Evolutionary conservation across 768 basidiomycete species (phyloP).

Genomic region (Exidia glandulosa): DNA sequence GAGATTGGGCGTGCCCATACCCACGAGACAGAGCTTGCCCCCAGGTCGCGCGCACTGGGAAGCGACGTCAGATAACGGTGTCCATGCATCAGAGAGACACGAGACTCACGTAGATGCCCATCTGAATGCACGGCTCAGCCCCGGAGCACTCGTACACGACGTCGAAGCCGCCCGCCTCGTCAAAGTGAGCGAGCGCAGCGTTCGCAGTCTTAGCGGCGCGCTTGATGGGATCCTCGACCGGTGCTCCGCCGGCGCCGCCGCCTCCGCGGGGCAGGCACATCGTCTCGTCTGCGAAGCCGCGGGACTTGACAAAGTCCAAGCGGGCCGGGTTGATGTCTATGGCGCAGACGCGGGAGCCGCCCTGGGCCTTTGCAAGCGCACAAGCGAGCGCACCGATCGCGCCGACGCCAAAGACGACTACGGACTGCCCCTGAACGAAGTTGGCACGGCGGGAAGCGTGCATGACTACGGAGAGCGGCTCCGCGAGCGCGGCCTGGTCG

Average conservation of each 20-base stretch:
- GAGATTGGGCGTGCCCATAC: conserved; percentile 85
- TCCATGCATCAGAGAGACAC: conserved; percentile 4
- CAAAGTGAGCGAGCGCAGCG: conserved; percentile 43
- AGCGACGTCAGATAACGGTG: conserved; percentile 9
- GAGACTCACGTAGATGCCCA: conserved; percentile 75
- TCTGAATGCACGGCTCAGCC: conserved; percentile 83
- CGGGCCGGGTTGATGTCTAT: conserved; percentile 79
- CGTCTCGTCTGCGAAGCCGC: conserved; percentile 70
- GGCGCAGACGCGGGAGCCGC: conserved; percentile 62
- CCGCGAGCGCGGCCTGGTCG: conserved; percentile 79
- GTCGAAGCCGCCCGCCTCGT: conserved; percentile 71
- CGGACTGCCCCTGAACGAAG: conserved; percentile 43
- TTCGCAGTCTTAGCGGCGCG: conserved; percentile 48
- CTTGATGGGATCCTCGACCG: conserved; percentile 42
- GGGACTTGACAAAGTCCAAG: conserved; percentile 60
- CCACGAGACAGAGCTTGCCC: conserved; percentile 86
- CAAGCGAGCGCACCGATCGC: conserved; percentile 88
- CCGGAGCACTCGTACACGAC: conserved; percentile 93
- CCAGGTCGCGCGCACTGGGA: conserved; percentile 68
- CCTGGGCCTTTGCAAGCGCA: conserved; percentile 52
- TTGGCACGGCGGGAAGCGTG: conserved; percentile 40
- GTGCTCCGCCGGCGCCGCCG: conserved; percentile 36
- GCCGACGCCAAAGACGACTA: conserved; percentile 87
- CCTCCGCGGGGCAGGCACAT: conserved; percentile 44
- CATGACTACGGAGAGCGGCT: conserved; percentile 87